A percentile compares a stretch with the other conserved stretches of the same genome.
Evolutionary conservation across 1,284 basidiomycete genomes (phyloP).

Genomic region (Ceratobasidium sp.): DNA sequence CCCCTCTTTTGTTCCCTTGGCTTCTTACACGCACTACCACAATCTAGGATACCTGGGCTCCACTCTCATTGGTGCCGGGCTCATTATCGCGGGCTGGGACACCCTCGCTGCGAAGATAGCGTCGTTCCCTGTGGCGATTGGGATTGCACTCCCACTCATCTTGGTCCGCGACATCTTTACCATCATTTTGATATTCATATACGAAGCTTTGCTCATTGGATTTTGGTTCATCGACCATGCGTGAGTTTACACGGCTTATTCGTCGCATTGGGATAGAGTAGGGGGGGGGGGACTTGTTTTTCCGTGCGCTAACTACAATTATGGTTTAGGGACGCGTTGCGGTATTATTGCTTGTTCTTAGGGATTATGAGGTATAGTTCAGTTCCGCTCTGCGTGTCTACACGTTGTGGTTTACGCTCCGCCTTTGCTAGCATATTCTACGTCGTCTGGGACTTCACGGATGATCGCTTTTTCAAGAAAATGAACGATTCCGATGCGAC

Average conservation of each 20-base stretch:
- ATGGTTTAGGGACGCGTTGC: slow-evolving; percentile 63
- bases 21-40: slow-evolving; percentile 19
- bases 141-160: slow-evolving; percentile 74
- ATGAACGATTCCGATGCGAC: slow-evolving; percentile 84
- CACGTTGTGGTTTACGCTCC: slow-evolving; percentile 22
- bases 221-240: slow-evolving; percentile 88
- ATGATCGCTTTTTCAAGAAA: slow-evolving; percentile 87
- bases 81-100: slow-evolving; percentile 81
- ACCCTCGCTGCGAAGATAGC: slow-evolving; percentile 81
- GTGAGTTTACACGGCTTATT: slow-evolving; percentile 58
- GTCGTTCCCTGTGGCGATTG: slow-evolving; percentile 81
- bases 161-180: slow-evolving; percentile 86
- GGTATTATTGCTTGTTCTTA: slow-evolving; percentile 85
- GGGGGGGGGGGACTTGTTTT: slow-evolving; percentile 22
- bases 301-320: neutral
- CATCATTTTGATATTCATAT: slow-evolving; percentile 75
- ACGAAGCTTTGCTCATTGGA: slow-evolving; percentile 78
- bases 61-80: slow-evolving; percentile 77
- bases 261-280: slow-evolving; percentile 8
- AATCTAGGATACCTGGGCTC: slow-evolving; percentile 76
- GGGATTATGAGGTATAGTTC: slow-evolving; percentile 75
- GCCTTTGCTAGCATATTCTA: slow-evolving; percentile 68
- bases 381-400: slow-evolving; percentile 7
- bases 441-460: slow-evolving; percentile 83
- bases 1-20: too few relatives aligned